Percentiles rank a stretch among this genome's conserved stretches.
phyloP scores from a whole-genome alignment of 2,329 filamentous ascomycete genomes.

The Trichoderma sp. region DNA sequence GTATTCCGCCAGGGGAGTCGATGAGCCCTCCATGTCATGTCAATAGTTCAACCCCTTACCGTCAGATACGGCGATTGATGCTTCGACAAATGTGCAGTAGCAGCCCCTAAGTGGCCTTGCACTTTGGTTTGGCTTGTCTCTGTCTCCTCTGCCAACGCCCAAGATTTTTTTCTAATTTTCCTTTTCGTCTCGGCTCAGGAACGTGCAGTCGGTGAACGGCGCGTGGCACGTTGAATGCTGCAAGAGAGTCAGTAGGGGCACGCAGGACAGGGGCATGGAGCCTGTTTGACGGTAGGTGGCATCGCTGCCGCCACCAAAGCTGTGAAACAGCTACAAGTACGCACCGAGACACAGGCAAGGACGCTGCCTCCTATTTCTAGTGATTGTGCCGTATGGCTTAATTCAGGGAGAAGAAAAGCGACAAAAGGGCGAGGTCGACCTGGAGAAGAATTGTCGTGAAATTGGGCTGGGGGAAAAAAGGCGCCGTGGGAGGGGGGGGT shows the following conservation, averaged over 20 bases:
- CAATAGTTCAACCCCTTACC: constrained; percentile 30
- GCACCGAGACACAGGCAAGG: constrained; percentile 7
- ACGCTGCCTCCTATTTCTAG: background rate
- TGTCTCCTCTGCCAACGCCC: background rate
- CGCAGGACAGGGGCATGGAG: constrained; percentile 20
- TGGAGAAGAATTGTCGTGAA: background rate
- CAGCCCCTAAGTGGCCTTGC: constrained; percentile 1
- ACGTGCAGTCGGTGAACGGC: constrained; percentile 18
- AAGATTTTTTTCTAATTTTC: background rate
- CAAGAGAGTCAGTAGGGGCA: constrained; percentile 19
- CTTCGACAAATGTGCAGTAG: background rate
- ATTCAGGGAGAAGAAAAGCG: background rate
- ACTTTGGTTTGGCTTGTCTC: background rate
- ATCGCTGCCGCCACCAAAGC: constrained; percentile 19
- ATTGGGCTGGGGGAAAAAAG: constrained; percentile 7
- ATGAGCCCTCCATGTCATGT: constrained; percentile 59
- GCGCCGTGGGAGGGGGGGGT: constrained; percentile 4
- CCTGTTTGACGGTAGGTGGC: constrained; percentile 18
- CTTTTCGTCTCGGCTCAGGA: background rate
- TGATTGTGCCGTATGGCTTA: background rate
- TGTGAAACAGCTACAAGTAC: constrained; percentile 18
- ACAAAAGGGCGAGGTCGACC: background rate
- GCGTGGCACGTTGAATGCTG: constrained; percentile 20
- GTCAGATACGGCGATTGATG: constrained; percentile 19
- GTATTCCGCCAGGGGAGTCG: constrained; percentile 67